Evolutionary conservation across 2,329 filamentous ascomycete genomes (phyloP), one percentile per base, ranked within the genome.

Genomic region (Beauveria bassiana): DNA sequence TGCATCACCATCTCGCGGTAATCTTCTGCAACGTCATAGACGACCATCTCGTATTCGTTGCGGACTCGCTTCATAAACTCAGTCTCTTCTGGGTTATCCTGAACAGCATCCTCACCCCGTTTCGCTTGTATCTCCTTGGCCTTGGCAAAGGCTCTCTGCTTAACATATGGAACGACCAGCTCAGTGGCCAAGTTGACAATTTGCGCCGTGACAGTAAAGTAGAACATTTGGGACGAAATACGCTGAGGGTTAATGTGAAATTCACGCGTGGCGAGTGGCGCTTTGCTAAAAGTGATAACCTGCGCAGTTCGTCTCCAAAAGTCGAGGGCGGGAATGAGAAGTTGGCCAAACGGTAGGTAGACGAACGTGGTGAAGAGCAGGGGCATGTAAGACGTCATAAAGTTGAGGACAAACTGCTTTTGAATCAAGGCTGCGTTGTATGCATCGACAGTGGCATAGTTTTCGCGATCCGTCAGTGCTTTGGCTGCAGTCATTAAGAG

Each of bases 321-420:
- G 67, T 96, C 87, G 5, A 99, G 84, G 70, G 96, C 89, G 0
- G 95, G 93, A 0, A 95, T 86, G 12, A 99, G 84, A 51, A 91
- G 75, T 63, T 86, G 85, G 16, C 91, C 93, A 68, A 98, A 98
- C 0, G 93, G 93, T 22, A 96, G 90, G 69, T 97, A 98, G 65
- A 97, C 86, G 68, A 97, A 98, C 0, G 93, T 91, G 0, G 93
- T 97, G 20, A 98, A 82, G 70, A 96, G 87, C n/a, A 96, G 87
- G 1, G 91, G 90, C 58, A 96, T 86, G 72, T 97, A 98, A 0
- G 93, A 96, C 6, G 92, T 96, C 75, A 98, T 93, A 75, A 97
- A 96, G 78, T 97, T 96, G 70, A 98, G 84, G 16, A 98, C 86
- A 70, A 99, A 98, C 40, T 96, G 89, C 78, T 99, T 99, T 62